Percentiles rank a stretch among this genome's conserved stretches.
phyloP scores from a whole-genome alignment of 1,284 basidiomycete genomes.

The Sphagnurus paluster region DNA sequence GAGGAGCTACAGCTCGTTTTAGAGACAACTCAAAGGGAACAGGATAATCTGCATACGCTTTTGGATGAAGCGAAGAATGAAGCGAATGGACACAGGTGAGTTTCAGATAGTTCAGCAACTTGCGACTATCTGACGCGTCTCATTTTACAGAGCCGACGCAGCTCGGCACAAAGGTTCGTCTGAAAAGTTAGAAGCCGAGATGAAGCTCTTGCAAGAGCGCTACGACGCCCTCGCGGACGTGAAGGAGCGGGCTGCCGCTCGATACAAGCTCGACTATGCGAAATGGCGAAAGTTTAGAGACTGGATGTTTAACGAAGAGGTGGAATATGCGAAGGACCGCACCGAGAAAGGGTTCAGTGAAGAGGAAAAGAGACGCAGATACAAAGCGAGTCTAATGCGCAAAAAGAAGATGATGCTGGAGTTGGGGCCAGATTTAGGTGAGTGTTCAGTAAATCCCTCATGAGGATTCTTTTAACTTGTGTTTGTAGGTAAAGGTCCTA shows the following conservation, averaged over 20 bases:
- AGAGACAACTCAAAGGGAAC: conserved; percentile 26
- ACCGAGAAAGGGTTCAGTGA: conserved; percentile 9
- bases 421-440: conserved; percentile 17
- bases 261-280: conserved; percentile 48
- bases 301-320: conserved; percentile 41
- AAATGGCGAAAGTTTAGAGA: conserved; percentile 48
- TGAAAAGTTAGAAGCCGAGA: conserved; percentile 32
- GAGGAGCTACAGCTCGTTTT: conserved; percentile 19
- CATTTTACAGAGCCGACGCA: conserved; percentile 4
- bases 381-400: conserved; percentile 19
- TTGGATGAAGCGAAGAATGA: no score
- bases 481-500: background rate
- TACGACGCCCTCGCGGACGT: conserved; percentile 42
- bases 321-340: conserved; percentile 18
- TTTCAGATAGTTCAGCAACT: no score
- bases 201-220: conserved; percentile 36
- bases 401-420: conserved; percentile 27
- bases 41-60: conserved; percentile 19
- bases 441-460: conserved; percentile 3
- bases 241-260: conserved; percentile 40
- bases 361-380: conserved; percentile 21
- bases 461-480: background rate
- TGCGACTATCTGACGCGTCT: conserved; percentile 1
- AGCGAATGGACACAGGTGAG: no score
- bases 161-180: conserved; percentile 13